phyloP scores from a whole-genome alignment of 768 basidiomycete species.

The Scleroderma bovista region DNA sequence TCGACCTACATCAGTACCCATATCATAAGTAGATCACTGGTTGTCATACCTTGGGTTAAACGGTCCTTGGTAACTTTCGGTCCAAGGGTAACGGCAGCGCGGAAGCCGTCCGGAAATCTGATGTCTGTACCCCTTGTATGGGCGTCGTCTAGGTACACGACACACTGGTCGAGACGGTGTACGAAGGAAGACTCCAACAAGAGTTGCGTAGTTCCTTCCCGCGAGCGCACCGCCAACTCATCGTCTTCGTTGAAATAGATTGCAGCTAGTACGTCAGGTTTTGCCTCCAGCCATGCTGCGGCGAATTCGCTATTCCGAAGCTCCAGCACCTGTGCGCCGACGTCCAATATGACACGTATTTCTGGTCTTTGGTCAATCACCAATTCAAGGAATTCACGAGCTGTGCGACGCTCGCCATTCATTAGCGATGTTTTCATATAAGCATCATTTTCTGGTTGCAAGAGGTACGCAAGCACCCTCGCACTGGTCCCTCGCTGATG shows the following conservation, averaged over 20 bases:
- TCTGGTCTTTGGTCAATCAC: slow-evolving; percentile 27
- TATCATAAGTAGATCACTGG: slow-evolving; percentile 43
- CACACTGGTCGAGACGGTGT: background rate
- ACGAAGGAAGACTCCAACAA: background rate
- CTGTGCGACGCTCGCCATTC: slow-evolving; percentile 10
- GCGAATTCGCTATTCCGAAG: background rate
- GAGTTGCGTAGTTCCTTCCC: background rate
- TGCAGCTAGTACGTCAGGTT: background rate
- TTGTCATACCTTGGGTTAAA: slow-evolving; percentile 13
- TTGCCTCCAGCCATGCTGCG: background rate
- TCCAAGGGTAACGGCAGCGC: background rate
- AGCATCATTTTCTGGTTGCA: background rate
- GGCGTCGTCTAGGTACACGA: background rate
- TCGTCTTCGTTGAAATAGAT: background rate
- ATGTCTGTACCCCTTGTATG: background rate
- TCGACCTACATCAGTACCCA: background rate
- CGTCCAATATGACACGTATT: slow-evolving; percentile 41
- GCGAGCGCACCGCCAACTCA: background rate
- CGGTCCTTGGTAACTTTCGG: background rate
- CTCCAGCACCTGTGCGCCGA: slow-evolving; percentile 48
- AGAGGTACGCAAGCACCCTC: slow-evolving; percentile 1
- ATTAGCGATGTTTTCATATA: background rate
- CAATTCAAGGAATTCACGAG: slow-evolving; percentile 19
- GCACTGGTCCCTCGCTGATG: background rate
- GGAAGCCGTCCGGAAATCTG: background rate